Evolutionary conservation across 2,329 filamentous ascomycete genomes (phyloP), one percentile per base, ranked within the genome.

Genomic region (Alternaria triticimaculans): DNA sequence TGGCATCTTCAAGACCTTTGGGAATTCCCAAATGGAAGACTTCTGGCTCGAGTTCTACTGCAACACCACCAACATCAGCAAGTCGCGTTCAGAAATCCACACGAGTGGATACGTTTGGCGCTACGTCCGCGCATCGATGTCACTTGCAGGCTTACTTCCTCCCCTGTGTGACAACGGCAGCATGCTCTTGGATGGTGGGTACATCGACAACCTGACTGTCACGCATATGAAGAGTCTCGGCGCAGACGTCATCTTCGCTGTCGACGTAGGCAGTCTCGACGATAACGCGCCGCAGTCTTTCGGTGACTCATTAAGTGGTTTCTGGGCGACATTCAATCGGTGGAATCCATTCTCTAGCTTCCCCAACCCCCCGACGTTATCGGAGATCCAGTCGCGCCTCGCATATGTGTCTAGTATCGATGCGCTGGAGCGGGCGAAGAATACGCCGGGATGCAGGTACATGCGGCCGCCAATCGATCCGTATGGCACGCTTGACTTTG

Each of bases 41-140:
- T 99, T 98, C 76, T 99, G 96, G 96, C 87, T 99, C 11, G 94
- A 97, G 71, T 99, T 93, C 79, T 99, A 99, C 82, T 99, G 96
- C 86, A 99, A 99, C 81, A 98, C 96, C 0, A 99, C 96, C 41
- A 99, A 98, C 80, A 98, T 99, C 81, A 96, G 92, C 83, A 96
- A 97, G 80, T 96, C 92, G 65, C 88, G 95, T 20, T 89, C 89
- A 4, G 96, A 99, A 78, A 94, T 96, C 69, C 96, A 99, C 80
- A 97, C 94, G 0, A 96, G 92, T 64, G 96, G 96, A 14, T 99
- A 99, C 75, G 95, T 96, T 0, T 99, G 96, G 96, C 89, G 96
- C 45, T 99, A 99, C 74, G 92, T 99, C 23, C 88, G 96, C 49
- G 96, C 96, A 1, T 97, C 94, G 11, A 99, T 99, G 96, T 96